phyloP scores from a whole-genome alignment of 306 rosid species.

The Morella rubra region DNA sequence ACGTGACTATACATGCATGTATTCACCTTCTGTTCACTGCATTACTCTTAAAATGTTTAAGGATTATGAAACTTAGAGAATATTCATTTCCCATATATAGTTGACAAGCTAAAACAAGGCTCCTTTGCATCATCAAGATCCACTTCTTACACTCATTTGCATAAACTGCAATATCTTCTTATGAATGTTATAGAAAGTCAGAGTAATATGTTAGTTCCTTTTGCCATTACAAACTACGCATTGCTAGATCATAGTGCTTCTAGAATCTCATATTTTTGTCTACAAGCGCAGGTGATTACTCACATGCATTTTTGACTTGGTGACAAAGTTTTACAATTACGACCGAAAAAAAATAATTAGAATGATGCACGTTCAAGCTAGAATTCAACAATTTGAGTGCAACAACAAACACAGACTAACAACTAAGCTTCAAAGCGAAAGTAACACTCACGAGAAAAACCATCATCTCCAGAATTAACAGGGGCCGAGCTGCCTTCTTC shows the following conservation, averaged over 20 bases:
- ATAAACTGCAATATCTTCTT: not conserved
- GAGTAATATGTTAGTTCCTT: not conserved
- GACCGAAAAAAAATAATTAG: not conserved
- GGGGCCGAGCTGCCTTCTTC: conserved; percentile 29
- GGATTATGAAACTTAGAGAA: not conserved
- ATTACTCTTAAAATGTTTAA: not conserved
- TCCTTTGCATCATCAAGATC: not conserved
- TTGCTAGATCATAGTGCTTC: not conserved
- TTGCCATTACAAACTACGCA: not conserved
- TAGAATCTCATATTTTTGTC: not conserved
- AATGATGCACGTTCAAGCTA: not conserved
- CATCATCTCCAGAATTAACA: conserved; percentile 34
- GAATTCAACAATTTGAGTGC: not conserved
- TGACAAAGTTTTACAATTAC: not conserved
- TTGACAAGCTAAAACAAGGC: not conserved
- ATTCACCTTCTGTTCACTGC: not conserved
- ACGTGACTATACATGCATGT: not conserved
- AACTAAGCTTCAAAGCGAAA: not conserved
- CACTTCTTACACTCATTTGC: not conserved
- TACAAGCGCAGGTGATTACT: not conserved
- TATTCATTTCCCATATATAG: not conserved
- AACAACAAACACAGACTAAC: not conserved
- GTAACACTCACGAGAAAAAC: not conserved
- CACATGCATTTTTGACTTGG: not conserved
- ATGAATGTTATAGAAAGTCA: not conserved